Conservation (phyloP, 306 rosid species). For the Rubus parviflorus region DNA sequence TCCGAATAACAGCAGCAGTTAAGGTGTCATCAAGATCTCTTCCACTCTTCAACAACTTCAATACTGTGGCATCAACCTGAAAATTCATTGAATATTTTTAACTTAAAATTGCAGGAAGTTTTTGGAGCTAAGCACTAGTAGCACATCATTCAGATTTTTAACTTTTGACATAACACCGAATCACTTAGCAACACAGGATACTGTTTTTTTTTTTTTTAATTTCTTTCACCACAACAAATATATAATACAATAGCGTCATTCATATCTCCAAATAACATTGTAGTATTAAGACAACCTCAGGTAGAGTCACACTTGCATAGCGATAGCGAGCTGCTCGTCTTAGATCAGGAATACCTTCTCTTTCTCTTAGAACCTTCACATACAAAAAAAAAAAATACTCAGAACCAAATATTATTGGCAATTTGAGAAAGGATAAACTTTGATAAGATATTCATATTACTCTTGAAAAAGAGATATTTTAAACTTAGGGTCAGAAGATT, state of each 20-base stretch:
- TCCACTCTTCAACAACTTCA: constrained; percentile 67
- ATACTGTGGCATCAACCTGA: constrained; percentile 57
- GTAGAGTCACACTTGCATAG: constrained; percentile 63
- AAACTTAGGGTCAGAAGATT: not conserved
- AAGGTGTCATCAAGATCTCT: constrained; percentile 71
- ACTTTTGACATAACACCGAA: not conserved
- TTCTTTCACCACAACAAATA: constrained; percentile 16
- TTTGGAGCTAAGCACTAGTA: not conserved
- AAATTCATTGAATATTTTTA: constrained; percentile 20
- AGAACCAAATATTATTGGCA: constrained; percentile 18
- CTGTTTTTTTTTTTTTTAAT: too few relatives aligned
- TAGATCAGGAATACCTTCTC: constrained; percentile 85
- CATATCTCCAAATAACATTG: constrained; percentile 16
- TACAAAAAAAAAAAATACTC: constrained; percentile 1
- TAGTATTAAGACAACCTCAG: constrained; percentile 64
- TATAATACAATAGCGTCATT: not conserved
- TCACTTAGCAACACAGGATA: not conserved
- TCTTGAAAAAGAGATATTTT: constrained; percentile 5
- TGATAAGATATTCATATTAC: not conserved
- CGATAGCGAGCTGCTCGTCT: constrained; percentile 84
- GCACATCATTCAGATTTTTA: not conserved
- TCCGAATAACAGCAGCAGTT: constrained; percentile 69
- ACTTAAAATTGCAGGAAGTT: not conserved
- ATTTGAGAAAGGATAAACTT: constrained; percentile 16
- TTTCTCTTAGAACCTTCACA: constrained; percentile 69